Conservation (phyloP, 2,329 filamentous ascomycete species). For the Nemania sp. region DNA sequence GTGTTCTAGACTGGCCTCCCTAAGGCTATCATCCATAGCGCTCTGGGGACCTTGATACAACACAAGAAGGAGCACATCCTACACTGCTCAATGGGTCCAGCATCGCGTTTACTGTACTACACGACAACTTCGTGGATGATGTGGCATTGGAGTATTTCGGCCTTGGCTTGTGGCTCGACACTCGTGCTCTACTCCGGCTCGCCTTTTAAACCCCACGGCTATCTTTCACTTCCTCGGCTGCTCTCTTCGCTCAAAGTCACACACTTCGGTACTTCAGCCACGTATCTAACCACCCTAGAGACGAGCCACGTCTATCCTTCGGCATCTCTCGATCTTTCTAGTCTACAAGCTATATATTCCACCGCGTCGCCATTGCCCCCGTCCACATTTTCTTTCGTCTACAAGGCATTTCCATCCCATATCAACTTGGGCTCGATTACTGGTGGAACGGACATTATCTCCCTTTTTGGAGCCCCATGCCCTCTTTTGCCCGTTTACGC, state of each 20-base stretch:
- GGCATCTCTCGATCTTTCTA: conserved; percentile 67
- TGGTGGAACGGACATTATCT: conserved; percentile 96
- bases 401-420: conserved; percentile 80
- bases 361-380: conserved; percentile 93
- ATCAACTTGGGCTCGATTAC: conserved; percentile 94
- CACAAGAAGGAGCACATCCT: conserved; percentile 97
- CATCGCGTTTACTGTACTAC: conserved; percentile 88
- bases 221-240: conserved; percentile 84
- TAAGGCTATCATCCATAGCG: conserved; percentile 94
- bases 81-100: conserved; percentile 81
- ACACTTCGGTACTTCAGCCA: conserved; percentile 94
- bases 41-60: conserved; percentile 89
- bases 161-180: conserved; percentile 83
- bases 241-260: conserved; percentile 86
- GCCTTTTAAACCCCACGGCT: conserved; percentile 82
- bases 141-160: conserved; percentile 97
- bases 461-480: conserved; percentile 89
- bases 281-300: conserved; percentile 92
- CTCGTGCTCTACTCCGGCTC: conserved; percentile 93
- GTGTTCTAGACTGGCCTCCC: conserved; percentile 73
- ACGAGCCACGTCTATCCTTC: conserved; percentile 76
- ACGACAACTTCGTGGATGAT: conserved; percentile 99
- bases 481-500: conserved; percentile 77
- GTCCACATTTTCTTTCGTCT: conserved; percentile 92
- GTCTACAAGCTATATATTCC: conserved; percentile 88